phyloP scores from a whole-genome alignment of 805 yeast species.

The Sugiyamaella chiloensis region DNA sequence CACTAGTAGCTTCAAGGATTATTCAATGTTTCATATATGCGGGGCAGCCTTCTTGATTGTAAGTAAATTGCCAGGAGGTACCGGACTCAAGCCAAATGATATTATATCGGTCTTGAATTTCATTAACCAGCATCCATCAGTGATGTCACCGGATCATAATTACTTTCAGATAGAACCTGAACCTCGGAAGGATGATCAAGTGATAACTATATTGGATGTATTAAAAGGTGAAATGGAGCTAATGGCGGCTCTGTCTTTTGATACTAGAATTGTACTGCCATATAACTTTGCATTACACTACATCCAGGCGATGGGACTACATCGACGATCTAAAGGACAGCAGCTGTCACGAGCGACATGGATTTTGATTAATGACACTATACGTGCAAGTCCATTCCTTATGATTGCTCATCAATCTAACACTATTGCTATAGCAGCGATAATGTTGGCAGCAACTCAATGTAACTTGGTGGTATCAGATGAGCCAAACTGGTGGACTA shows the following conservation, averaged over 20 bases:
- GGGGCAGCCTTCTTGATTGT: conserved; percentile 4
- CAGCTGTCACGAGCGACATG: conserved; percentile 11
- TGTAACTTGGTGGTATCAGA: conserved; percentile 9
- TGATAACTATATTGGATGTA: neutral
- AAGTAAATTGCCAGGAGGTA: conserved; percentile 4
- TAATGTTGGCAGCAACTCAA: conserved; percentile 15
- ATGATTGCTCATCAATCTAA: conserved; percentile 18
- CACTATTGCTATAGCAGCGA: conserved; percentile 19
- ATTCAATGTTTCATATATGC: neutral
- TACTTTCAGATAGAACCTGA: neutral
- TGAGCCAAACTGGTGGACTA: conserved; percentile 17
- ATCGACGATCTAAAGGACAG: conserved; percentile 1
- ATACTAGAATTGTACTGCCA: conserved; percentile 15
- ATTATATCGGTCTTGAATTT: neutral
- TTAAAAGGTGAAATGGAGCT: conserved; percentile 11
- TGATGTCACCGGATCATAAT: neutral
- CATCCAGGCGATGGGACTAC: conserved; percentile 17
- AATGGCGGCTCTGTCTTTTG: conserved; percentile 17
- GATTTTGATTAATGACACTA: conserved; percentile 17
- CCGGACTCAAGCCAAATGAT: neutral
- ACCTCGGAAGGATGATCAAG: neutral
- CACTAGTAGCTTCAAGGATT: conserved; percentile 1
- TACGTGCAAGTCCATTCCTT: conserved; percentile 14
- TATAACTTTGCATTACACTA: conserved; percentile 18
- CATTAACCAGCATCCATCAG: neutral